phyloP scores from a whole-genome alignment of 2,329 filamentous ascomycete genomes.

The Penicillium griseofulvum region DNA sequence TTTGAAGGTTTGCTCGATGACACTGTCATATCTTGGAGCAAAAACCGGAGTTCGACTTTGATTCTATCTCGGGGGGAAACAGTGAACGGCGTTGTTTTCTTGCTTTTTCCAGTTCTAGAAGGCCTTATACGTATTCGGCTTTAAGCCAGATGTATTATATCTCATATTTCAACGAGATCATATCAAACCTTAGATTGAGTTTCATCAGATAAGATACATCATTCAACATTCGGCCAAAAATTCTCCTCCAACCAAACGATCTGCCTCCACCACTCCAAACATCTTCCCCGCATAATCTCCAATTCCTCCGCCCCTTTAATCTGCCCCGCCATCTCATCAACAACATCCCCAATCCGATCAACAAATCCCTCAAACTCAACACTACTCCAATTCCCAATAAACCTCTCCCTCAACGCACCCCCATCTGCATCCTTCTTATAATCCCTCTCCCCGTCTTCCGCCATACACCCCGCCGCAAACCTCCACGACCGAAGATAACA shows the following conservation, averaged over 20 bases:
- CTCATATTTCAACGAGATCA: background rate
- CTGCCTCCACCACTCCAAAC: constrained; percentile 50
- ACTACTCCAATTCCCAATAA: constrained; percentile 69
- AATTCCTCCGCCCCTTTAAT: constrained; percentile 37
- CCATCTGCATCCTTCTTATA: constrained; percentile 58
- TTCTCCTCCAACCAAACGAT: constrained; percentile 55
- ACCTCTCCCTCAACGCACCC: constrained; percentile 61
- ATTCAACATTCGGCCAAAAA: constrained; percentile 55
- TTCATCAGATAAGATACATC: background rate
- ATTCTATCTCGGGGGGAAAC: background rate
- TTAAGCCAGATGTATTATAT: constrained; percentile 18
- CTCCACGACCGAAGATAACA: constrained; percentile 62
- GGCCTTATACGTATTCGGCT: constrained; percentile 22
- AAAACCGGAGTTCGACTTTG: constrained; percentile 5
- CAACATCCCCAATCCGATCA: constrained; percentile 51
- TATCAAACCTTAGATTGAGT: background rate
- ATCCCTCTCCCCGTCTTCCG: constrained; percentile 17
- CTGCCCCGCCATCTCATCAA: constrained; percentile 54
- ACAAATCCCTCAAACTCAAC: constrained; percentile 61
- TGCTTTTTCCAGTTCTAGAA: constrained; percentile 6
- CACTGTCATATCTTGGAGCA: constrained; percentile 1
- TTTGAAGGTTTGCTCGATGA: constrained; percentile 8
- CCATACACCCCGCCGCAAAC: constrained; percentile 37
- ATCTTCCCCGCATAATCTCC: constrained; percentile 43
- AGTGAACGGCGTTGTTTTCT: constrained; percentile 4